Conservation (phyloP, 345 rosid genomes). For the Rhodamnia argentea region DNA sequence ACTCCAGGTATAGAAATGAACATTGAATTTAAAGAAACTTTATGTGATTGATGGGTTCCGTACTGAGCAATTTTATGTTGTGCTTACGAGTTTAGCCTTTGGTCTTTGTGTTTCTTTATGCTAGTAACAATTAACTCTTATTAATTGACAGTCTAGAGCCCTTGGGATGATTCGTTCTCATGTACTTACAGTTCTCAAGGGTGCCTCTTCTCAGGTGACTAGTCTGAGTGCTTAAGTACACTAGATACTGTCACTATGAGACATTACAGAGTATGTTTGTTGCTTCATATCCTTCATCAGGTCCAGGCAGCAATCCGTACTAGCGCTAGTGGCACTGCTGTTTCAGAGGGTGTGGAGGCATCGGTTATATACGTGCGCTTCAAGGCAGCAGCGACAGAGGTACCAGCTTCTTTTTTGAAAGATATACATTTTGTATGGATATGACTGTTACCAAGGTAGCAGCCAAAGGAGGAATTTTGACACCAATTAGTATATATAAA, state of each 20-base stretch:
- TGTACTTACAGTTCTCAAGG: slow-evolving; percentile 77
- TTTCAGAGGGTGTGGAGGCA: slow-evolving; percentile 96
- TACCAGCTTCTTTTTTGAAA: slow-evolving; percentile 5
- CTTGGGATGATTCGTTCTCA: slow-evolving; percentile 88
- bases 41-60: not conserved
- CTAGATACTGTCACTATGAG: not conserved
- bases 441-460: not conserved
- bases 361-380: slow-evolving; percentile 91
- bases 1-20: slow-evolving; percentile 58
- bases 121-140: not conserved
- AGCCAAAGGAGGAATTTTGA: not conserved
- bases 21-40: not conserved
- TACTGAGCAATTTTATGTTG: not conserved
- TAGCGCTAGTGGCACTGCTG: slow-evolving; percentile 52
- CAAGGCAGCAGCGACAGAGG: slow-evolving; percentile 98
- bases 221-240: not conserved
- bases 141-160: slow-evolving; percentile 78
- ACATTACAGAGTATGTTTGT: not conserved
- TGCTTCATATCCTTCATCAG: slow-evolving; percentile 25
- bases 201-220: slow-evolving; percentile 78
- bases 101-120: not conserved
- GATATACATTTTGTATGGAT: not conserved
- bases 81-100: not conserved
- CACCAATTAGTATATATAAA: not conserved
- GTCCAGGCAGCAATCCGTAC: slow-evolving; percentile 75